Evolutionary conservation across 495 filamentous ascomycete species (phyloP).

Genomic region (Penicillium waksmanii): DNA sequence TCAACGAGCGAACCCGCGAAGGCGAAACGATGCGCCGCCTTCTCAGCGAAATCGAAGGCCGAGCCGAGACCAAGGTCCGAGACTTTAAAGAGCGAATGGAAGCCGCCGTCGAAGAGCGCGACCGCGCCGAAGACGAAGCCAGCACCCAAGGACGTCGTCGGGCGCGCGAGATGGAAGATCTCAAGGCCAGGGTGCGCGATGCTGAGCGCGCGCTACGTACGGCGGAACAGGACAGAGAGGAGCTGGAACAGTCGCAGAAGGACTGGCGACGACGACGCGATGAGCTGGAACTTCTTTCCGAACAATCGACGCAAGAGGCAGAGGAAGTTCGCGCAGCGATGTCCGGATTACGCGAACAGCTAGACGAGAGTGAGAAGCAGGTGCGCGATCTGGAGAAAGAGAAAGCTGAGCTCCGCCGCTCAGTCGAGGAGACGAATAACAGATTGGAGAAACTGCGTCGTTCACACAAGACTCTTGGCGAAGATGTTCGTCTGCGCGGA

Average conservation of each 20-base stretch:
- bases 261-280: slow-evolving; percentile 74
- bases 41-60: slow-evolving; percentile 81
- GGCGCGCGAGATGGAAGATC: slow-evolving; percentile 83
- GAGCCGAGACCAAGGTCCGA: slow-evolving; percentile 75
- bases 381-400: slow-evolving; percentile 80
- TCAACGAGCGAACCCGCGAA: slow-evolving; percentile 92
- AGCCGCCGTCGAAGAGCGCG: slow-evolving; percentile 84
- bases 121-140: slow-evolving; percentile 89
- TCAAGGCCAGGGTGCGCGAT: slow-evolving; percentile 77
- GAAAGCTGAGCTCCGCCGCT: slow-evolving; percentile 71
- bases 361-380: slow-evolving; percentile 88
- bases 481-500: slow-evolving; percentile 43
- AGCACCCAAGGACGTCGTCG: slow-evolving; percentile 73
- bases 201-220: slow-evolving; percentile 75
- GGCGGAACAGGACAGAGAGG: slow-evolving; percentile 67
- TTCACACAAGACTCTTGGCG: slow-evolving; percentile 60
- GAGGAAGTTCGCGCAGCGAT: slow-evolving; percentile 77
- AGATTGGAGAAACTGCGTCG: slow-evolving; percentile 81
- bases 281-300: slow-evolving; percentile 71
- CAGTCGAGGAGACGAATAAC: slow-evolving; percentile 74
- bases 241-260: slow-evolving; percentile 69
- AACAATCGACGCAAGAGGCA: slow-evolving; percentile 69
- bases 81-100: slow-evolving; percentile 93
- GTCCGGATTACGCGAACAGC: slow-evolving; percentile 71
- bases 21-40: slow-evolving; percentile 93